Evolutionary conservation across 2,329 filamentous ascomycete genomes (phyloP), one percentile per base, ranked within the genome.

Genomic region (Aureobasidium subglaciale): DNA sequence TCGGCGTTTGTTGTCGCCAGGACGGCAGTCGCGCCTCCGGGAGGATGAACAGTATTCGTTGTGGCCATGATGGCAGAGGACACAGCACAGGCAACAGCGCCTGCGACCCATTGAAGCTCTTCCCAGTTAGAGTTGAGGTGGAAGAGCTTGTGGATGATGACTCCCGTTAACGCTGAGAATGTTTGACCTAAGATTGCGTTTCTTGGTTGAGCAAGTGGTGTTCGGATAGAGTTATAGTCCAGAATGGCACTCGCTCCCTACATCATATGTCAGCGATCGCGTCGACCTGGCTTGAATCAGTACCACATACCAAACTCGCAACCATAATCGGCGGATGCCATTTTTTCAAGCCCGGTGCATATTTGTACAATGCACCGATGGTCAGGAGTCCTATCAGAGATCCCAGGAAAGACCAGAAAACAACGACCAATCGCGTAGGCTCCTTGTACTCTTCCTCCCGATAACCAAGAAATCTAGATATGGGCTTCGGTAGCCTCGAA

Each of bases 381-480:
- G 73, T 64, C 25, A 71, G 69, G 16, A 78, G 62, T 1, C 73
- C 74, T 16, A 68, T 69, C 49, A 78, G 68, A 5, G 73, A 71
- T 5, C 74, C 74, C 15, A 76, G 20, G 34, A 72, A 69, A 15
- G 72, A 70, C 66, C 72, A 73, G 16, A 70, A 65, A 42, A 71
- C 73, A 32, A 72, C 69, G 4, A 75, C 34, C 1, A 73, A 56
- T 43, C 72, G 69, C 13, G 72, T 70, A 16, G 75, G 69, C 57
- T 75, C 72, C 46, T 69, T 65, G 34, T 61, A 62, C 15, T 67
- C 64, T 45, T 67, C 57, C 35, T 64, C 65, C 22, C 75, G 65
- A 58, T 75, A 72, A 3, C 75, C 75, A 2, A 95, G 71, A 62
- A 89, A 86, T 61, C 83, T 80, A 18, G 87, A 80, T 18, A 93